Evolutionary conservation across 108 stramenopile genomes (phyloP).

Genomic region (Pelagomonas calceolata): DNA sequence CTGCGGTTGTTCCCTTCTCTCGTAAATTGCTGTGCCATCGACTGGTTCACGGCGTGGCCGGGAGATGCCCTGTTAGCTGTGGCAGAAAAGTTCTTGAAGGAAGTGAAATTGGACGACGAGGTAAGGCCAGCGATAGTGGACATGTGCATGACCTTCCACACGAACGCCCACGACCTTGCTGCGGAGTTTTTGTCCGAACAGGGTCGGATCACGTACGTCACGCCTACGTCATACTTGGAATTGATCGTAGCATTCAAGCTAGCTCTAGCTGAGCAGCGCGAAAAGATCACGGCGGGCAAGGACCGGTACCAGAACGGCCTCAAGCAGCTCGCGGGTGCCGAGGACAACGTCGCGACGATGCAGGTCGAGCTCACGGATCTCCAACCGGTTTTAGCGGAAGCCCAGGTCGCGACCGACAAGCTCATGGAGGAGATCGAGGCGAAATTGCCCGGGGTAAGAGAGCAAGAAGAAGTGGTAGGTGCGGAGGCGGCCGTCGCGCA

Average conservation of each 20-base stretch:
- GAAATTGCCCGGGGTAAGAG: slow-evolving; percentile 44
- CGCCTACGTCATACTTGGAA: slow-evolving; percentile 55
- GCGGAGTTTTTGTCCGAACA: slow-evolving; percentile 22
- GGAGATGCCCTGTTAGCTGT: slow-evolving; percentile 49
- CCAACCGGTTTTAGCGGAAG: slow-evolving; percentile 32
- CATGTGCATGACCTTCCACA: slow-evolving; percentile 43
- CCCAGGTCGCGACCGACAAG: slow-evolving; percentile 35
- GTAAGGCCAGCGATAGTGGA: slow-evolving; percentile 22
- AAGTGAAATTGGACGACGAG: slow-evolving; percentile 24
- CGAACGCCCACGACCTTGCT: slow-evolving; percentile 25
- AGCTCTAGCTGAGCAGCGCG: slow-evolving; percentile 27
- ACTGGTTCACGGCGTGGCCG: slow-evolving; percentile 60
- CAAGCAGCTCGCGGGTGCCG: slow-evolving; percentile 44
- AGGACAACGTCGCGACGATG: slow-evolving; percentile 22
- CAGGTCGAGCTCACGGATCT: slow-evolving; percentile 43
- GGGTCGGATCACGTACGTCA: slow-evolving; percentile 48
- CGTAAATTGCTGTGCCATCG: slow-evolving; percentile 59
- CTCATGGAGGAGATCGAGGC: slow-evolving; percentile 43
- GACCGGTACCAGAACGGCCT: slow-evolving; percentile 41
- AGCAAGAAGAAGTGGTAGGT: slow-evolving; percentile 31
- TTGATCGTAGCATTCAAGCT: slow-evolving; percentile 48
- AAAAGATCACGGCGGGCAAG: slow-evolving; percentile 21
- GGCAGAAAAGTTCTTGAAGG: slow-evolving; percentile 38
- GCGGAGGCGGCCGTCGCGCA: slow-evolving; percentile 42
- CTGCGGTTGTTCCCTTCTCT: slow-evolving; percentile 50